Conservation (phyloP, 495 filamentous ascomycete genomes). For the Tuber brumale region DNA sequence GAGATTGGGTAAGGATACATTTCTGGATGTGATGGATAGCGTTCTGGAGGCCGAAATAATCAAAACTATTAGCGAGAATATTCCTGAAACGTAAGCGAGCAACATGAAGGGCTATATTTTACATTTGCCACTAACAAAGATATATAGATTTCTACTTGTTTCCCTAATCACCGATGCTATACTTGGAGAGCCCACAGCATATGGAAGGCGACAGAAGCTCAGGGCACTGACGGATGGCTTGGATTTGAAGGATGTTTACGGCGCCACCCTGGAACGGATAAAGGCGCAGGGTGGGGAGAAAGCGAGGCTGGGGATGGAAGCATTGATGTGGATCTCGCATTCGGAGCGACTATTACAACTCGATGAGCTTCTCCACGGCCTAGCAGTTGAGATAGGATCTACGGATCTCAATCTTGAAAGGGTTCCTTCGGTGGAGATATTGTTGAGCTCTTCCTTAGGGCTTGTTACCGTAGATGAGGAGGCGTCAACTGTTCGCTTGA, state of each 20-base stretch:
- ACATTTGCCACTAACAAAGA: neutral
- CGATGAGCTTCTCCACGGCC: neutral
- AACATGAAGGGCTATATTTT: neutral
- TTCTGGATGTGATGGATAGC: neutral
- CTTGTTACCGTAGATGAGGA: neutral
- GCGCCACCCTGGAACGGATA: neutral
- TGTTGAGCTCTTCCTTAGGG: neutral
- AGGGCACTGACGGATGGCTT: neutral
- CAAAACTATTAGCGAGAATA: neutral
- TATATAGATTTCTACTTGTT: neutral
- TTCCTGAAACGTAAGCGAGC: neutral
- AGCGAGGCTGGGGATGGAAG: neutral
- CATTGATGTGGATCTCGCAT: neutral
- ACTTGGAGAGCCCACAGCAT: neutral
- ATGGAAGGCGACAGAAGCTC: neutral
- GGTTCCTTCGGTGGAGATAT: neutral
- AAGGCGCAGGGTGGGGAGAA: neutral
- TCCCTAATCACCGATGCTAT: neutral
- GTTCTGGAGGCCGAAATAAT: neutral
- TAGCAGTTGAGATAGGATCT: neutral
- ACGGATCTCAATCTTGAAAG: neutral
- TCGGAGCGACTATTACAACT: neutral
- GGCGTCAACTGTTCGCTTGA: neutral
- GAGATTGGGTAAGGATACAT: no score
- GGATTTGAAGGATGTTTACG: neutral